Evolutionary conservation across 2,329 filamentous ascomycete species (phyloP).

Genomic region (Proliferodiscus dingleyae): DNA sequence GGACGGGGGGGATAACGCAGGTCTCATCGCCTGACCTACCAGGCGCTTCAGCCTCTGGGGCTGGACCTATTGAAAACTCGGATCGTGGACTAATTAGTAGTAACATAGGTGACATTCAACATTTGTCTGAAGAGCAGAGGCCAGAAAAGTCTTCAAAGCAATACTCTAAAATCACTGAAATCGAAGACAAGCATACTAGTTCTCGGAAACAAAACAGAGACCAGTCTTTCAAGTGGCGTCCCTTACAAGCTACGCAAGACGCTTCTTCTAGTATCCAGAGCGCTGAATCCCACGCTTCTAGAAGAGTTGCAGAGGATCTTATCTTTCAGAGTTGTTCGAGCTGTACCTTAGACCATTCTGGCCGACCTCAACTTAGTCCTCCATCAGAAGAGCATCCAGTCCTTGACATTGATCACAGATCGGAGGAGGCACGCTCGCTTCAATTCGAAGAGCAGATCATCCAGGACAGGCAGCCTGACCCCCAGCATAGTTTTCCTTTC

Average conservation of each 20-base stretch:
- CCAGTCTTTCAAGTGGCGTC: not conserved
- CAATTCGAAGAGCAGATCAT: not conserved
- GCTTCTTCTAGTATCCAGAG: not conserved
- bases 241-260: not conserved
- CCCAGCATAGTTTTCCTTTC: constrained; percentile 4
- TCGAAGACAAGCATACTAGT: too few relatives aligned
- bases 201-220: not conserved
- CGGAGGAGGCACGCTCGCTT: too few relatives aligned
- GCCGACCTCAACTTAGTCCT: not conserved
- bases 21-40: not conserved
- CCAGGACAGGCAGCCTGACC: not conserved
- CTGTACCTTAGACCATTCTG: not conserved
- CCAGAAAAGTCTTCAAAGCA: not conserved
- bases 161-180: too few relatives aligned
- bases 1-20: not conserved
- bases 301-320: not conserved
- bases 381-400: too few relatives aligned
- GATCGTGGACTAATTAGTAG: not conserved
- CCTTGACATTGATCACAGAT: too few relatives aligned
- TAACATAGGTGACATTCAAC: not conserved
- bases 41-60: not conserved
- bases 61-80: not conserved
- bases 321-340: not conserved
- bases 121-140: not conserved
- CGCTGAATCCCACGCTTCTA: not conserved